These are phyloP conservation scores for Fraxinus angustifolia DNA, from an alignment of 305 asterid species.

Conservation along the genomic window DNA sequence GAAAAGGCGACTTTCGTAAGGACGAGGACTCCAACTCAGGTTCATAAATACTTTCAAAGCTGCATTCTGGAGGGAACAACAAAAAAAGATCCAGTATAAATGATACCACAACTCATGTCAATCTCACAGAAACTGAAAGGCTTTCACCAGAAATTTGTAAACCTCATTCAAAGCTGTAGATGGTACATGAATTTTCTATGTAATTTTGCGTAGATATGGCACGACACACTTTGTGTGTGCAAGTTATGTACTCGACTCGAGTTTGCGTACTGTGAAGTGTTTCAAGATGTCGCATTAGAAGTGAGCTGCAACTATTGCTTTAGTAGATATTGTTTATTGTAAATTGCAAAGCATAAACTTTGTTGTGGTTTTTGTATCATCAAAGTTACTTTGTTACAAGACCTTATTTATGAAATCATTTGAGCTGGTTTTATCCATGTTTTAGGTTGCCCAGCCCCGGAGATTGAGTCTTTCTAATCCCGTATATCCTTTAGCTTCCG, in stretches of 20 bases:
- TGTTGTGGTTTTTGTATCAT: too few relatives aligned
- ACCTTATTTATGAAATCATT: too few relatives aligned
- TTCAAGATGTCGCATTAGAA: not conserved
- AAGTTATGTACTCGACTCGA: not conserved
- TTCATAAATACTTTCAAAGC: conserved; percentile 76
- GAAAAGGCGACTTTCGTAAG: conserved; percentile 86
- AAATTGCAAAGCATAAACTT: too few relatives aligned
- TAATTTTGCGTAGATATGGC: not conserved
- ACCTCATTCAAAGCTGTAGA: conserved; percentile 15
- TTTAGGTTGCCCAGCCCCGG: too few relatives aligned
- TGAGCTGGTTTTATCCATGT: too few relatives aligned
- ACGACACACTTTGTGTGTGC: not conserved
- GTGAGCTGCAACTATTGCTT: too few relatives aligned
- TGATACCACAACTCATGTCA: conserved; percentile 59
- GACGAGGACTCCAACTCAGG: conserved; percentile 79
- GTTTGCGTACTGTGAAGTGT: not conserved
- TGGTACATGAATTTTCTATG: not conserved
- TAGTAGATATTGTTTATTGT: too few relatives aligned
- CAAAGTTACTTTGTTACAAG: too few relatives aligned
- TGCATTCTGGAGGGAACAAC: conserved; percentile 71
- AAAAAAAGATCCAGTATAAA: conserved; percentile 83
- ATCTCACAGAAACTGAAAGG: conserved; percentile 21
- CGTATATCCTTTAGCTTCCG: too few relatives aligned
- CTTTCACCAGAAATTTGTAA: too few relatives aligned
- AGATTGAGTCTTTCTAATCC: too few relatives aligned